These are phyloP conservation scores for Omphalea diandra DNA, from an alignment of 441 rosid species.

Conservation along the genomic window DNA sequence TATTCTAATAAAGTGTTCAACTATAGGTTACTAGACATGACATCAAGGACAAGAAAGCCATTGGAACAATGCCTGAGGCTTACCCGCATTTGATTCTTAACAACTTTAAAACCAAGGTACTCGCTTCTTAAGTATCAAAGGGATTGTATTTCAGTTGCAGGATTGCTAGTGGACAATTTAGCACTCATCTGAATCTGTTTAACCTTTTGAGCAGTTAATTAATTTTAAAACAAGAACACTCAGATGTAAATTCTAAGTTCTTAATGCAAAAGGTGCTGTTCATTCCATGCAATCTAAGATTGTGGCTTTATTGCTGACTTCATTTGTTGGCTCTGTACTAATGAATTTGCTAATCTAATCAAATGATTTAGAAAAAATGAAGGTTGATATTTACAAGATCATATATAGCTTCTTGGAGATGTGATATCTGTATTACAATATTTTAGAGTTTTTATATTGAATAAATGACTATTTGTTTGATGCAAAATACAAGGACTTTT, in stretches of 20 bases:
- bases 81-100: conserved; percentile 84
- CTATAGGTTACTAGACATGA: conserved; percentile 93
- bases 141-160: neutral
- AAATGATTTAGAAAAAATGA: no score
- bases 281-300: neutral
- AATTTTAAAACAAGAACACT: neutral
- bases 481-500: no score
- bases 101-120: conserved; percentile 74
- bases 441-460: neutral
- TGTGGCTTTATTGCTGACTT: neutral
- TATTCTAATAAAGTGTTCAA: conserved; percentile 14
- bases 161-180: neutral
- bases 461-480: neutral
- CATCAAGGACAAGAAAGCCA: conserved; percentile 63
- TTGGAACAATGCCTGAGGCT: conserved; percentile 91
- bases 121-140: neutral
- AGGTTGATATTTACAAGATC: neutral
- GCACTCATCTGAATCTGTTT: neutral
- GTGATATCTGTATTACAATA: neutral
- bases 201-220: neutral
- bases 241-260: neutral
- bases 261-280: neutral
- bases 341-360: conserved; percentile 1
- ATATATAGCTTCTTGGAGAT: neutral
- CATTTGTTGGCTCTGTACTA: neutral